Percentiles rank a stretch among this genome's conserved stretches.
phyloP scores from a whole-genome alignment of 495 filamentous ascomycete genomes.

The Podospora anserina region DNA sequence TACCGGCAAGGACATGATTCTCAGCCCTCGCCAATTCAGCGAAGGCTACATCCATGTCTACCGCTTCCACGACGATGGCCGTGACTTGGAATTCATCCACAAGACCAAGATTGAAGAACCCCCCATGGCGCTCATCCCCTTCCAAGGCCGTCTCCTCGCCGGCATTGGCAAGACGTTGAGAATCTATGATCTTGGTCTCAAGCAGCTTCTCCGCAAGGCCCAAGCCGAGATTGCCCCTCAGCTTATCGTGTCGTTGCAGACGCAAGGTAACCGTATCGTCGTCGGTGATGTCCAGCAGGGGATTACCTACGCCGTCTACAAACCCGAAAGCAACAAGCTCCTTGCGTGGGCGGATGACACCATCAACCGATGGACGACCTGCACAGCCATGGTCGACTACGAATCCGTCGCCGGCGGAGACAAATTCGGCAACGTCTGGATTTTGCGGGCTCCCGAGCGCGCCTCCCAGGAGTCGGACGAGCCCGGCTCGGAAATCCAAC shows the following conservation, averaged over 20 bases:
- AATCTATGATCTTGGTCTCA: constrained; percentile 87
- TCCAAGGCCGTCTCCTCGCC: constrained; percentile 84
- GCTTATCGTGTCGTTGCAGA: constrained; percentile 81
- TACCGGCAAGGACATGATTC: constrained; percentile 82
- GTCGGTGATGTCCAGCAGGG: constrained; percentile 90
- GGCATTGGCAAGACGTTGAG: constrained; percentile 79
- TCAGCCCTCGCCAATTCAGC: constrained; percentile 68
- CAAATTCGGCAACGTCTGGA: constrained; percentile 96
- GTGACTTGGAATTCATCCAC: constrained; percentile 87
- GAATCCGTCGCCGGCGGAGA: constrained; percentile 94
- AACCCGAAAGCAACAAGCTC: constrained; percentile 81
- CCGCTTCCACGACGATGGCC: constrained; percentile 81
- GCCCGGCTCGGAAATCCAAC: constrained; percentile 82
- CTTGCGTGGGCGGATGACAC: constrained; percentile 92
- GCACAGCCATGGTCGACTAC: constrained; percentile 92
- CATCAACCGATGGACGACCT: constrained; percentile 82
- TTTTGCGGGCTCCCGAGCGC: constrained; percentile 82
- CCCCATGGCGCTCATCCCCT: constrained; percentile 80
- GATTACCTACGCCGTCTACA: constrained; percentile 88
- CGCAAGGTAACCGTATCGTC: constrained; percentile 87
- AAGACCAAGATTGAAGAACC: constrained; percentile 89
- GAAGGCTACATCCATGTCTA: constrained; percentile 91
- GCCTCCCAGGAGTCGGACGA: constrained; percentile 87
- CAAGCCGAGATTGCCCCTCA: constrained; percentile 76
- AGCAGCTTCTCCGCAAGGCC: constrained; percentile 86